Conservation (phyloP, 225 moss, liverwort and hornwort species). For the Straminergon stramineum region DNA sequence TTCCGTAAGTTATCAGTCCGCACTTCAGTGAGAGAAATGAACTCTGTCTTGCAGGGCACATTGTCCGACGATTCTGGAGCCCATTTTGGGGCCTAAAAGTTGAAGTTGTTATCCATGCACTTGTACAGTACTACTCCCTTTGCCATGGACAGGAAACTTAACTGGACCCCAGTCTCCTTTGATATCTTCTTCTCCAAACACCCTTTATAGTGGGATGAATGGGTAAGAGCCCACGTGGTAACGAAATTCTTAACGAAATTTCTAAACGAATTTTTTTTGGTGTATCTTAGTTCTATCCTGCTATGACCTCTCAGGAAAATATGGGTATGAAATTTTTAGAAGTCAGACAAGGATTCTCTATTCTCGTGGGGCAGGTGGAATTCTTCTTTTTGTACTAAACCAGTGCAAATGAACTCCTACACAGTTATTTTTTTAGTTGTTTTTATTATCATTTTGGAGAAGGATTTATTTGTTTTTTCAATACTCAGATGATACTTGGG, state of each 20-base stretch:
- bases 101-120: not conserved
- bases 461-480: not conserved
- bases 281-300: not conserved
- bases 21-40: no score
- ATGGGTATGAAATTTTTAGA: not conserved
- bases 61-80: not conserved
- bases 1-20: not conserved
- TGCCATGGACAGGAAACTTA: not conserved
- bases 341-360: not conserved
- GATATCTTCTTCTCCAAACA: not conserved
- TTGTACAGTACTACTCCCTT: not conserved
- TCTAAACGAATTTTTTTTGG: not conserved
- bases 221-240: not conserved
- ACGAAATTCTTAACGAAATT: not conserved
- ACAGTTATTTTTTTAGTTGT: not conserved
- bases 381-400: not conserved
- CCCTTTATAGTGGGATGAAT: conserved; percentile 6
- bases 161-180: not conserved
- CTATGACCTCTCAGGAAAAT: not conserved
- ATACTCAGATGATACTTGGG: no score
- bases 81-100: not conserved
- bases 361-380: not conserved
- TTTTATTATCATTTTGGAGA: not conserved
- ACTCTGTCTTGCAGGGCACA: not conserved
- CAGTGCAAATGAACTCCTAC: not conserved